phyloP scores from a whole-genome alignment of 2,329 filamentous ascomycete species.

The Pseudocercospora ulei region DNA sequence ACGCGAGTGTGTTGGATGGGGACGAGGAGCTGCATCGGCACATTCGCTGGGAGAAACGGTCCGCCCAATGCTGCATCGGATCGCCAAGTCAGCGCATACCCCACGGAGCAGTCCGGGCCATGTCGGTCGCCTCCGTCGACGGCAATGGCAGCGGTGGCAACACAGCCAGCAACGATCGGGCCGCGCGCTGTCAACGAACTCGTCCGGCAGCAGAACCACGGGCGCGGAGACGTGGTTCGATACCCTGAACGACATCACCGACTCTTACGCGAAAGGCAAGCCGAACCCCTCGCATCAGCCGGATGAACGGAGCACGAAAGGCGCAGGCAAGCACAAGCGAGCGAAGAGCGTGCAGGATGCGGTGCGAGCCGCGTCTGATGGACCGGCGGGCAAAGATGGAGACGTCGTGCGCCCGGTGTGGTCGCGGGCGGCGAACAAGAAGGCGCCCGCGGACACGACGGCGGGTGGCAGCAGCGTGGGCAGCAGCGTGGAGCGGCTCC shows the following conservation, averaged over 20 bases:
- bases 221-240: conserved; percentile 18
- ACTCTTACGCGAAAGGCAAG: conserved; percentile 10
- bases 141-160: conserved; percentile 14
- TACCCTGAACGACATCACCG: conserved; percentile 22
- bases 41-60: not conserved
- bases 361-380: not conserved
- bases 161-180: conserved; percentile 18
- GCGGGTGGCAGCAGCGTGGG: not conserved
- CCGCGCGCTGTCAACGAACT: conserved; percentile 9
- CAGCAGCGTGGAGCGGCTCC: not conserved
- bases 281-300: not conserved
- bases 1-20: too few relatives aligned
- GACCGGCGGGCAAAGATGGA: not conserved
- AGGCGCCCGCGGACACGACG: conserved; percentile 1
- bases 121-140: conserved; percentile 22
- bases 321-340: too few relatives aligned
- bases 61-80: conserved; percentile 17
- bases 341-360: not conserved
- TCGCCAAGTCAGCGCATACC: conserved; percentile 11
- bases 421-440: not conserved
- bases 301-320: not conserved
- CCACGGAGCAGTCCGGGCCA: conserved; percentile 22
- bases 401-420: not conserved
- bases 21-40: too few relatives aligned
- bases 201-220: conserved; percentile 2